Evolutionary conservation across 495 filamentous ascomycete species (phyloP), one percentile per base, ranked within the genome.

Genomic region (Bombardia bombarda): DNA sequence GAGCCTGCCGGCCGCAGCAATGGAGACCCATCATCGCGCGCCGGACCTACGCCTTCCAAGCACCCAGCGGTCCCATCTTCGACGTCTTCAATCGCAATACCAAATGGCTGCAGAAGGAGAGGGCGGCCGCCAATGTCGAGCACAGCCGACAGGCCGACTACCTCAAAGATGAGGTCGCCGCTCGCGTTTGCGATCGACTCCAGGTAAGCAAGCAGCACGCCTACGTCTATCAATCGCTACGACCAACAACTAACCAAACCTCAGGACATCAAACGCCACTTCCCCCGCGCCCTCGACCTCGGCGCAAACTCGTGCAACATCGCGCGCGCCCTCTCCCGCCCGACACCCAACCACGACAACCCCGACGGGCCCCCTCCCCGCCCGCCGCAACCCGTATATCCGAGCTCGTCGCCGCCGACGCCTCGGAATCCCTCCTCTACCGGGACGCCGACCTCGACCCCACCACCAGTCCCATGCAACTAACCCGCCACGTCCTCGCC

Each of bases 271-370:
- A 94, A 93, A 51, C 86, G 93, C 20, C 67, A 77, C 25, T 92
- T 93, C 59, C 79, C 83, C 19, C 67, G 78, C 37, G 86, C 90
- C 33, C 87, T 99, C 51, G 93, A 99, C 62, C 80, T 96, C 19
- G 93, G 92, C 46, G 90, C 93, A 47, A 95, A 96, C 61, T 80
- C 89, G 43, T 95, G 90, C 73, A 92, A 95, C 67, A 85, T 99
- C 56, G 92, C 89, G 6, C 77, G 79, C 42, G 80, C 81, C 36
- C 72, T 96, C 12, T 83, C 83, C 17, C 70, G 69, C n/a, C 75
- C 81, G 26, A 70, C 82, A 58, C 77, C 78, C 5, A 79, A 83
- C 53, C 71, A 75, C 3, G 70, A 77, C 45, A 79, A 83, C 53
- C 71, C 75, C 3, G 70, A 77, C 46, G 62, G 67, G 9, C 72